phyloP scores from a whole-genome alignment of 202 grass and related monocot genomes.

The Schoenoplectus tabernaemontani region DNA sequence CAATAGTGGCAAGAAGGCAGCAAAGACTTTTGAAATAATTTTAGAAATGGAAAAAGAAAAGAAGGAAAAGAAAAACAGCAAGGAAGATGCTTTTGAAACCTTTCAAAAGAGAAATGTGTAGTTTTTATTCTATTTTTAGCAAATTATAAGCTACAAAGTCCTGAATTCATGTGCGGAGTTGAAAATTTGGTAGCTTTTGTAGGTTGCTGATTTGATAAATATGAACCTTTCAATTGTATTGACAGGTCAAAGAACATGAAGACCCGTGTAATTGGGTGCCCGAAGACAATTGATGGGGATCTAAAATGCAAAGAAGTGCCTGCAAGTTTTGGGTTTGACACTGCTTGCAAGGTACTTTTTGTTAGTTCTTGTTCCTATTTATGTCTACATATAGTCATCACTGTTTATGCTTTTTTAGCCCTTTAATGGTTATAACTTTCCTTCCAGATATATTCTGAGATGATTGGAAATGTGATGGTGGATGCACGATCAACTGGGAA shows the following conservation, averaged over 20 bases:
- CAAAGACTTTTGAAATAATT: not conserved
- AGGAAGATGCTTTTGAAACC: not conserved
- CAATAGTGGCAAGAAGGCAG: not conserved
- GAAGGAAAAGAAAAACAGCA: not conserved
- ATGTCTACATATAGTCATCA: not conserved
- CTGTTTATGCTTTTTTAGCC: not conserved
- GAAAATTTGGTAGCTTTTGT: not conserved
- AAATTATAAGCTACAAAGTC: not conserved
- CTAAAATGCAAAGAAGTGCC: conserved; percentile 95
- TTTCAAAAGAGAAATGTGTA: not conserved
- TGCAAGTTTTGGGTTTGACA: conserved; percentile 98
- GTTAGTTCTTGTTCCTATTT: not conserved
- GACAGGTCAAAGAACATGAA: conserved; percentile 72
- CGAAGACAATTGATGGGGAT: conserved; percentile 98
- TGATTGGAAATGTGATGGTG: conserved; percentile 99
- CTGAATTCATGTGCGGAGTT: not conserved
- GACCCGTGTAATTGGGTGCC: conserved; percentile 89
- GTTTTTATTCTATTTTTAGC: not conserved
- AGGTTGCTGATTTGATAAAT: conserved; percentile 12
- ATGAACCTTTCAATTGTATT: conserved; percentile 22
- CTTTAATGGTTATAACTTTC: not conserved
- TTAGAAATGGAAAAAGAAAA: not conserved
- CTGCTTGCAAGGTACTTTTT: conserved; percentile 80
- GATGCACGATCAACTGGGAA: conserved; percentile 95
- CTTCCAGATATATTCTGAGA: conserved; percentile 90